Base-by-base conservation (phyloP, 1,139 yeast genomes). In the Suzukiozyma palmioleophila region DNA sequence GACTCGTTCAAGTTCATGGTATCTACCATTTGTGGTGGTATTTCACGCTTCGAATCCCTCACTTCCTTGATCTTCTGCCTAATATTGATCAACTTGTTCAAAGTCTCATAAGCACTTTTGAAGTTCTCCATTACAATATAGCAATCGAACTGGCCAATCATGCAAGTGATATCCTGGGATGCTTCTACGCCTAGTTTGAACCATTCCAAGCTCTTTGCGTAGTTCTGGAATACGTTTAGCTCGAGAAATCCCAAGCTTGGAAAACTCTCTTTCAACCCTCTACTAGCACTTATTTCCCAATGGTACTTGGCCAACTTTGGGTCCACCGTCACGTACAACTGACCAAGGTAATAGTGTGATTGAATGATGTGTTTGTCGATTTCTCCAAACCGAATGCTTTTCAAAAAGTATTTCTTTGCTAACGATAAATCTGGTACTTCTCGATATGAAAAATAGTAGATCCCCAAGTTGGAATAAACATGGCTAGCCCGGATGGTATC, bases 311-410 rank as follows among this genome's bases (percentile, higher is more conserved):
- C 73, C 22, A 77, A 64, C 25, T 66, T 50, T 0, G 87, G 85
- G 45, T 81, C 78, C 3, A 75, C 64, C 35, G 67, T 60, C 36
- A 79, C 71, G 52, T 77, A 74, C 14, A 89, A 62, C 49, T 85
- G 87, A 1, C 95, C 94, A 42, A 89, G 65, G 51, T 83, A 81
- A 58, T 73, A 89, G 57, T 88, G 95, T 24, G 94, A 77, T 48
- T 82, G 84, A 10, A 81, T 64, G 6, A 77, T 73, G 46, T 72
- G 73, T 8, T 57, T 50, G 46, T 79, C 81, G 22, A 78, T 51
- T 42, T 84, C 76, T 31, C 90, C 83, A 36, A 73, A 64, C 21
- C 65, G 62, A 5, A 88, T 68, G 14, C 89, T 76, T 42, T 75
- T 73, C 42, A 81, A 77, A 47, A 89, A 81, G 49, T 66, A 73